Conservation (phyloP, 495 filamentous ascomycete genomes). For the Chaetomidium leptoderma region DNA sequence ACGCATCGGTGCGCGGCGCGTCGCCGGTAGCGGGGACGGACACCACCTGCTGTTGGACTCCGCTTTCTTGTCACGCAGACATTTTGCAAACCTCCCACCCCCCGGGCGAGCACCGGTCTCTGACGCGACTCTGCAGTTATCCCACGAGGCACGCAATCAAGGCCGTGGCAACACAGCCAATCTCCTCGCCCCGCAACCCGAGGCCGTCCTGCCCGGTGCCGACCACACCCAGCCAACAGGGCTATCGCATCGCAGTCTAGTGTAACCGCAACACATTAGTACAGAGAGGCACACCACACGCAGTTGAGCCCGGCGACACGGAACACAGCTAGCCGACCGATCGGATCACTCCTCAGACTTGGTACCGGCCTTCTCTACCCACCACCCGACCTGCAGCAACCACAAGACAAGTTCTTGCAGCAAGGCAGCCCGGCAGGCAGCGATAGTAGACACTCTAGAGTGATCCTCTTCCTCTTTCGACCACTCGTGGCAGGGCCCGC, state of each 20-base stretch:
- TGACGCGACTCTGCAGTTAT: conserved; percentile 41
- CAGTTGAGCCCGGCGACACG: conserved; percentile 28
- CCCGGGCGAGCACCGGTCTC: conserved; percentile 23
- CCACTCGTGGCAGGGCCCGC: conserved; percentile 11
- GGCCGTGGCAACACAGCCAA: conserved; percentile 29
- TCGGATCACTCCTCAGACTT: conserved; percentile 13
- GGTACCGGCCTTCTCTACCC: neutral
- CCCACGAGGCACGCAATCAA: conserved; percentile 28
- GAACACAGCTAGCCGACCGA: conserved; percentile 14
- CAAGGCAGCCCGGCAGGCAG: conserved; percentile 15
- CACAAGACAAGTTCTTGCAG: conserved; percentile 14
- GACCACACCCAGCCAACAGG: conserved; percentile 33
- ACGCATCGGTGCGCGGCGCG: conserved; percentile 9
- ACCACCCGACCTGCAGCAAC: too few species aligned
- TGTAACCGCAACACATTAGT: conserved; percentile 32
- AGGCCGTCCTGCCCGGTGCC: conserved; percentile 25
- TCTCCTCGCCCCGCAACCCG: conserved; percentile 22
- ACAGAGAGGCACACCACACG: conserved; percentile 27
- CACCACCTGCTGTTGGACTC: conserved; percentile 14
- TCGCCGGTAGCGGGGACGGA: conserved; percentile 11
- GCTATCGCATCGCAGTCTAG: conserved; percentile 26
- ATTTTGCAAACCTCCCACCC: conserved; percentile 6
- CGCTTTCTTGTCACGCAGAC: conserved; percentile 17
- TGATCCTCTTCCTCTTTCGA: neutral
- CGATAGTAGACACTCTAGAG: neutral